phyloP scores from a whole-genome alignment of 371 early-diverging fungal species.

The Choanephora cucurbitarum region DNA sequence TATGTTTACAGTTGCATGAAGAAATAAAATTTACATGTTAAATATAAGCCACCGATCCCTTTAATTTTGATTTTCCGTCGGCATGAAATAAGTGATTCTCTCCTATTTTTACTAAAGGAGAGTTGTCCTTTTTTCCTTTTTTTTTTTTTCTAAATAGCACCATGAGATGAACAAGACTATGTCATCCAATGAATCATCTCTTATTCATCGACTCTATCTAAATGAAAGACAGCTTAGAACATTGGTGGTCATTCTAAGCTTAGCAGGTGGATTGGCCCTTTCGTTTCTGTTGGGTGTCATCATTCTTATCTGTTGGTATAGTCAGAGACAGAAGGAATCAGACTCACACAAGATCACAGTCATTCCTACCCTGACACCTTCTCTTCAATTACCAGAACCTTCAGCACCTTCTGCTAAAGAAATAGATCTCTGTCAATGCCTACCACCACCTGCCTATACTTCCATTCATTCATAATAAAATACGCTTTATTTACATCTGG shows the following conservation, averaged over 20 bases:
- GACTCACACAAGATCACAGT: too few species aligned
- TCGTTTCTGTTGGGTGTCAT: conserved; percentile 27
- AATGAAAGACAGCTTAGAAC: conserved; percentile 28
- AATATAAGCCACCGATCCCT: too few species aligned
- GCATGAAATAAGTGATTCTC: too few species aligned
- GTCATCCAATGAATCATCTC: conserved; percentile 12
- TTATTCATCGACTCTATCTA: conserved; percentile 22
- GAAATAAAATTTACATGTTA: too few species aligned
- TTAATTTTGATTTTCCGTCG: too few species aligned
- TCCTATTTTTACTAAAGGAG: too few species aligned
- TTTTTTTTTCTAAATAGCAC: neutral
- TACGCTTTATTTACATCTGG: too few species aligned
- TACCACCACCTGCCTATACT: conserved; percentile 23
- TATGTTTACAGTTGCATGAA: too few species aligned
- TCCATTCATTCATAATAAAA: conserved; percentile 10
- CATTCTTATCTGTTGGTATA: conserved; percentile 30
- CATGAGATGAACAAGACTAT: neutral
- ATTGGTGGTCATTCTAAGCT: conserved; percentile 22
- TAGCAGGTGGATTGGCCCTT: conserved; percentile 24
- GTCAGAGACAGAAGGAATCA: neutral
- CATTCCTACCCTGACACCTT: neutral
- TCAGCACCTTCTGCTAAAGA: conserved; percentile 30
- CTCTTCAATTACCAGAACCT: conserved; percentile 15
- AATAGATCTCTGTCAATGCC: conserved; percentile 14
- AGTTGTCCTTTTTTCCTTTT: neutral